phyloP scores from a whole-genome alignment of 331 rosid genomes.

The Rhamnella rubrinervis region DNA sequence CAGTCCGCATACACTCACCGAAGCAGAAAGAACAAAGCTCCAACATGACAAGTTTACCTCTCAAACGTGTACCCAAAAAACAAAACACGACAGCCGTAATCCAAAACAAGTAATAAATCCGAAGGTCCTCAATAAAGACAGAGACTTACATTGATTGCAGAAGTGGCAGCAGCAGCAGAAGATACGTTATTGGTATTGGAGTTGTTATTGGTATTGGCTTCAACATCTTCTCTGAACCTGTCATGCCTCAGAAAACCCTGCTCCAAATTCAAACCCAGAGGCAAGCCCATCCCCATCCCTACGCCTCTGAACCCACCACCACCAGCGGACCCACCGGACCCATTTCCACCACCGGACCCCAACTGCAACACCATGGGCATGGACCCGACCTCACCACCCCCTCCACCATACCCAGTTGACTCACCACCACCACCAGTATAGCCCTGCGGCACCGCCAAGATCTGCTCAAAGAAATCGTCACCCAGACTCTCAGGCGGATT shows the following conservation, averaged over 20 bases:
- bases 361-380: conserved; percentile 61
- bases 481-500: conserved; percentile 68
- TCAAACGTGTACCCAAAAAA: too few species aligned
- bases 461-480: conserved; percentile 90
- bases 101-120: conserved; percentile 3
- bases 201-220: conserved; percentile 22
- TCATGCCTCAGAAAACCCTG: conserved; percentile 59
- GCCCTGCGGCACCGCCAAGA: conserved; percentile 56
- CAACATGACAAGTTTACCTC: too few species aligned
- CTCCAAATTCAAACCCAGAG: conserved; percentile 82
- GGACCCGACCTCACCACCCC: conserved; percentile 37
- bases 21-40: too few species aligned
- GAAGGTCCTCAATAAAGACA: background rate
- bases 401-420: conserved; percentile 31
- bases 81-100: background rate
- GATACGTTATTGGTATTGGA: conserved; percentile 27
- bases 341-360: conserved; percentile 42
- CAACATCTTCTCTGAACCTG: conserved; percentile 45
- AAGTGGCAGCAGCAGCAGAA: conserved; percentile 42
- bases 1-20: background rate
- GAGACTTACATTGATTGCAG: conserved; percentile 50
- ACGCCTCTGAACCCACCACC: conserved; percentile 39
- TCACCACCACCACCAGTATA: conserved; percentile 26
- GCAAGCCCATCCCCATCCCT: conserved; percentile 57
- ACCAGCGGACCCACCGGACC: conserved; percentile 6